Evolutionary conservation across 2,329 filamentous ascomycete species (phyloP).

Genomic region (Hymenoscyphus occultus): DNA sequence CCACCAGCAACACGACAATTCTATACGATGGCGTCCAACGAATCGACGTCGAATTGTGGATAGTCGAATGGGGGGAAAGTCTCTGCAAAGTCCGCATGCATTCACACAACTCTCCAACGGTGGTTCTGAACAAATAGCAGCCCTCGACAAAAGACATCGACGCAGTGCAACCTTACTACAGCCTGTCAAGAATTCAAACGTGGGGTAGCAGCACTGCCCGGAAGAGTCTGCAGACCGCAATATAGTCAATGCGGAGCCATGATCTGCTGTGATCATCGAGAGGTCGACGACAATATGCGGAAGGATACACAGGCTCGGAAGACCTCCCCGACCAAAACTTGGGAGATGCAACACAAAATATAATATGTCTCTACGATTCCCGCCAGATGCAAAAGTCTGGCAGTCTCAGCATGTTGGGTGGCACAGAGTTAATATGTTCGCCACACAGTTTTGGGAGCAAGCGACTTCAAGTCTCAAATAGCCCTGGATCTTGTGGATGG

Average conservation of each 20-base stretch:
- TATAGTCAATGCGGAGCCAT: background rate
- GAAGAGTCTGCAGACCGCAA: constrained; percentile 8
- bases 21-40: background rate
- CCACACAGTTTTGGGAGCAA: no score
- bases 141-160: background rate
- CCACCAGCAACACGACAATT: background rate
- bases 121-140: constrained; percentile 8
- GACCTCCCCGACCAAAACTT: background rate
- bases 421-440: no score
- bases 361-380: no score
- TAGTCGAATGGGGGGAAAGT: background rate
- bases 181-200: constrained; percentile 5
- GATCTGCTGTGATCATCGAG: background rate
- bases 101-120: background rate
- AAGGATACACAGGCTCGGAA: background rate
- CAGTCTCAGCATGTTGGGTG: no score
- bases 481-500: no score
- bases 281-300: background rate
- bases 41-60: background rate
- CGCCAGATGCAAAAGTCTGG: no score
- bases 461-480: no score
- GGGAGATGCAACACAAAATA: background rate
- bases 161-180: constrained; percentile 10
- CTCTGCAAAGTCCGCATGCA: background rate
- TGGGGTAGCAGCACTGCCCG: constrained; percentile 8